phyloP scores from a whole-genome alignment of 331 rosid species.

The Erythrophleum ivorense region DNA sequence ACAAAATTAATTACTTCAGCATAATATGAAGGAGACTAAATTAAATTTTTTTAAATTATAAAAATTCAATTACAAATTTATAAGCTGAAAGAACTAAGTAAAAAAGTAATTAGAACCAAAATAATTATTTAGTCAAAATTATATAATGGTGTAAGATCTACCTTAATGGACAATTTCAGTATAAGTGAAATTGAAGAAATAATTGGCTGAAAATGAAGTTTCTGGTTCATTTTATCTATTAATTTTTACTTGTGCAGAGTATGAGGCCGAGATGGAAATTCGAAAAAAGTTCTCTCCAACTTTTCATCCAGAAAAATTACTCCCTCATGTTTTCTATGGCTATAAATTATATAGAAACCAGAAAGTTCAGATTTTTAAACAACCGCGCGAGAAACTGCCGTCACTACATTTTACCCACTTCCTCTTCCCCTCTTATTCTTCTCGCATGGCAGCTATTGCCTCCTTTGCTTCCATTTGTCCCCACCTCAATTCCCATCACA shows the following conservation, averaged over 20 bases:
- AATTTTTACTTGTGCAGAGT: background rate
- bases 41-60: too few relatives aligned
- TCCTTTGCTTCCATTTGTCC: constrained; percentile 48
- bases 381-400: background rate
- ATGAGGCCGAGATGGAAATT: background rate
- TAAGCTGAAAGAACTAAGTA: too few relatives aligned
- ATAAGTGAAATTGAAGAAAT: too few relatives aligned
- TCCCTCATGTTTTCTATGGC: constrained; percentile 40
- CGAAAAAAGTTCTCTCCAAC: background rate
- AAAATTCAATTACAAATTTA: too few relatives aligned
- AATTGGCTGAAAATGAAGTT: too few relatives aligned
- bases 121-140: too few relatives aligned
- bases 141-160: too few relatives aligned
- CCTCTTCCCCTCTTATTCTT: background rate
- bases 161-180: too few relatives aligned
- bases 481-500: constrained; percentile 33
- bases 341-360: background rate
- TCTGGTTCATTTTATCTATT: too few relatives aligned
- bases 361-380: constrained; percentile 44
- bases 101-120: too few relatives aligned
- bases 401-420: background rate
- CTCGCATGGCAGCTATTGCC: constrained; percentile 51
- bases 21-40: too few relatives aligned
- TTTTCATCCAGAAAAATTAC: background rate
- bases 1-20: too few relatives aligned